A percentile compares a stretch with the other conserved stretches of the same genome.
Evolutionary conservation across 2,329 filamentous ascomycete genomes (phyloP).

Genomic region (Nemania bipapillata): DNA sequence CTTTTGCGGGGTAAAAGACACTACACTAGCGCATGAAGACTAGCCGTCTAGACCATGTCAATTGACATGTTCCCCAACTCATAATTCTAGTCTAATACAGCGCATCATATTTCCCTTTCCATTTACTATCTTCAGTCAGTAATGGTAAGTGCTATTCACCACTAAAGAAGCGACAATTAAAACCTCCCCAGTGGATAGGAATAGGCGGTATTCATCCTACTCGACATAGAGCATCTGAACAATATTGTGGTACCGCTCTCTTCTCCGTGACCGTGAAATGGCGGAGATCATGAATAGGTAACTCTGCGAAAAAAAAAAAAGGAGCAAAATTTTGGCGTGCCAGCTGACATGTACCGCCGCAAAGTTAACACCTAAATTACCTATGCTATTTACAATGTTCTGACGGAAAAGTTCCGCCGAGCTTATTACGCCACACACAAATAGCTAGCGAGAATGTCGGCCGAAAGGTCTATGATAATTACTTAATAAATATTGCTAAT

Average conservation of each 20-base stretch:
- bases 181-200: no score
- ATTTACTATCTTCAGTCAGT: no score
- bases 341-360: slow-evolving; percentile 20
- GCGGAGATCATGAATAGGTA: background rate
- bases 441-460: background rate
- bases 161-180: no score
- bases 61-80: no score
- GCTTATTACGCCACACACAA: slow-evolving; percentile 13
- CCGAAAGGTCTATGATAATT: background rate
- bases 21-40: background rate
- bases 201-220: no score
- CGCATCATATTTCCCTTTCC: no score
- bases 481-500: background rate
- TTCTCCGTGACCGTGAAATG: background rate
- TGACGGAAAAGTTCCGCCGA: background rate
- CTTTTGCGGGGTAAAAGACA: slow-evolving; percentile 36
- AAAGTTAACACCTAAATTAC: background rate
- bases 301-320: background rate
- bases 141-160: no score
- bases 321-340: background rate
- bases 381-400: slow-evolving; percentile 12
- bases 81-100: no score
- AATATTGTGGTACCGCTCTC: no score
- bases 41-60: background rate
- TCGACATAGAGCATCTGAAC: no score